Conservation (phyloP, 768 basidiomycete species). For the Serendipita indica region DNA sequence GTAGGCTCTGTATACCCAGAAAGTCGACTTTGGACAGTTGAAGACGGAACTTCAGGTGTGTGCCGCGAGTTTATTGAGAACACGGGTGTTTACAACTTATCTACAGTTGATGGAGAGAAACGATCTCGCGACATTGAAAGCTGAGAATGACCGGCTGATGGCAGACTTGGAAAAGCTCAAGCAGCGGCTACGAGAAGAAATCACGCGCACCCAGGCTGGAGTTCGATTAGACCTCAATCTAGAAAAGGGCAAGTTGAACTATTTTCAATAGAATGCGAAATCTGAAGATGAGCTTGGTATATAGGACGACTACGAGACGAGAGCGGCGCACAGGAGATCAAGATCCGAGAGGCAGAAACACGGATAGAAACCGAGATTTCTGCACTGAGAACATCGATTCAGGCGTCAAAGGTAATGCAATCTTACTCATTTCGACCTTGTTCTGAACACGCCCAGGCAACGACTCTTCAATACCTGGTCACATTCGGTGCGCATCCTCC, state of each 20-base stretch:
- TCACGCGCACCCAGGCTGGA: conserved; percentile 80
- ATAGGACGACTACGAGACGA: conserved; percentile 82
- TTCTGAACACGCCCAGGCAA: conserved; percentile 57
- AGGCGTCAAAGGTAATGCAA: conserved; percentile 55
- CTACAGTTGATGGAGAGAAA: conserved; percentile 87
- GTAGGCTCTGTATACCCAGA: conserved; percentile 84
- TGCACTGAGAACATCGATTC: conserved; percentile 63
- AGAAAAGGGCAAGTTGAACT: conserved; percentile 44
- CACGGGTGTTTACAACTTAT: background rate
- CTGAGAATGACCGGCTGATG: conserved; percentile 88
- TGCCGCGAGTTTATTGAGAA: background rate
- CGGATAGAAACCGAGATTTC: conserved; percentile 94
- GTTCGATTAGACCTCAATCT: conserved; percentile 90
- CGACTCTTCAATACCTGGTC: conserved; percentile 74
- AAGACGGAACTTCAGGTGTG: conserved; percentile 84
- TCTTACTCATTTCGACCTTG: background rate
- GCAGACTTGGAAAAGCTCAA: conserved; percentile 90
- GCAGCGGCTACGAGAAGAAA: conserved; percentile 81
- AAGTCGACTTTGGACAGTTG: conserved; percentile 92
- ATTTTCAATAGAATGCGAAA: no score
- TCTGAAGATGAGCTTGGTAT: no score
- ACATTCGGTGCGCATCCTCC: conserved; percentile 53
- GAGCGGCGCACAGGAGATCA: conserved; percentile 76
- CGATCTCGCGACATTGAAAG: conserved; percentile 86
- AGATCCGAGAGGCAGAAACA: conserved; percentile 96